These are phyloP conservation scores for Gaeumannomyces tritici DNA, from an alignment of 2,329 filamentous ascomycete species.

Conservation along the genomic window DNA sequence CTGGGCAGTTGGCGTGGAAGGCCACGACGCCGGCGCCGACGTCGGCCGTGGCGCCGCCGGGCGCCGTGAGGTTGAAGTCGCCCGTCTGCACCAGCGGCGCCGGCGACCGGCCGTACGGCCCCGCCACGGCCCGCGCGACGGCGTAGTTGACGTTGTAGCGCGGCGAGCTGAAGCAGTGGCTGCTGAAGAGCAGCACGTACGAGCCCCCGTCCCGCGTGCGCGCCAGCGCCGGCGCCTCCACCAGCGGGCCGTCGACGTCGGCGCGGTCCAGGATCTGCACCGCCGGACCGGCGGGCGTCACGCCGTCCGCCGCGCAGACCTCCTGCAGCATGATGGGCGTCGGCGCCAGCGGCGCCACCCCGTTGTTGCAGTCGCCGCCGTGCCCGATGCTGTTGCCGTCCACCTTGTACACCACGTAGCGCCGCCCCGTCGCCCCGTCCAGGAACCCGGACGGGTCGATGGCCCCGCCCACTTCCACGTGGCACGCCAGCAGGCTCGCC, in stretches of 20 bases:
- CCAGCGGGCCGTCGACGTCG: slow-evolving; percentile 37
- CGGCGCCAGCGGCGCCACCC: slow-evolving; percentile 24
- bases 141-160: slow-evolving; percentile 53
- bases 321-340: slow-evolving; percentile 51
- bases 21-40: slow-evolving; percentile 19
- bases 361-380: slow-evolving; percentile 35
- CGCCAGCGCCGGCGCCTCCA: slow-evolving; percentile 48
- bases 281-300: slow-evolving; percentile 40
- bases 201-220: slow-evolving; percentile 30
- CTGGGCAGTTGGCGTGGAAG: slow-evolving; percentile 28
- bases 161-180: slow-evolving; percentile 44
- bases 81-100: slow-evolving; percentile 24
- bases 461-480: slow-evolving; percentile 42
- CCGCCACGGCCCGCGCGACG: slow-evolving; percentile 26
- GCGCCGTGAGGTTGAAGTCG: slow-evolving; percentile 26
- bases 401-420: slow-evolving; percentile 56
- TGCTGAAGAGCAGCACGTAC: slow-evolving; percentile 55
- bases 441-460: slow-evolving; percentile 54
- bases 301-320: slow-evolving; percentile 34
- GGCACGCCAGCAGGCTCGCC: slow-evolving; percentile 40
- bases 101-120: slow-evolving; percentile 24
- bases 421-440: slow-evolving; percentile 38
- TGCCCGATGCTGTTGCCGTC: slow-evolving; percentile 48
- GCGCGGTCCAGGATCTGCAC: slow-evolving; percentile 35
- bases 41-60: slow-evolving; percentile 28